Percentiles rank a stretch among this genome's conserved stretches.
Evolutionary conservation across 768 basidiomycete genomes (phyloP).

Genomic region (Guyanaporus albipodus): DNA sequence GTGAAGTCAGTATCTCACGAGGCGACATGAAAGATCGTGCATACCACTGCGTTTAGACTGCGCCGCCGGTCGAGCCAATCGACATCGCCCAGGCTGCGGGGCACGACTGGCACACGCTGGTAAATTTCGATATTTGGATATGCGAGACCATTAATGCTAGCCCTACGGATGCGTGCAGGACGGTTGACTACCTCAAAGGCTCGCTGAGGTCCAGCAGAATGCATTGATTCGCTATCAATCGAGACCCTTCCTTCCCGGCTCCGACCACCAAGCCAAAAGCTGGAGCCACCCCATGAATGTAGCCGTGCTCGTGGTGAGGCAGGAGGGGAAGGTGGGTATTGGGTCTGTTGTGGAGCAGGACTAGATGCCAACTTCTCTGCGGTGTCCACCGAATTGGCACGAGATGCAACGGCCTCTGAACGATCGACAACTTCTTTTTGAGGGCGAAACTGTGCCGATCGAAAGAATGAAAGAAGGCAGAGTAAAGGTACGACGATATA

Average conservation of each 20-base stretch:
- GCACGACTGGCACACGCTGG: constrained; percentile 42
- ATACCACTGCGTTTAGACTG: constrained; percentile 65
- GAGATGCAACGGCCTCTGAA: constrained; percentile 27
- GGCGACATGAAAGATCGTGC: constrained; percentile 28
- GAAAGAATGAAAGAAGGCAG: constrained; percentile 30
- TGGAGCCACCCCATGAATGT: constrained; percentile 38
- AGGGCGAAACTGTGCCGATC: constrained; percentile 7
- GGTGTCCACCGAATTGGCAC: constrained; percentile 37
- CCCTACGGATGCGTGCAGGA: constrained; percentile 51
- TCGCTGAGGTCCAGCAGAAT: constrained; percentile 34
- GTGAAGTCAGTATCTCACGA: constrained; percentile 21
- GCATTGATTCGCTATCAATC: constrained; percentile 37
- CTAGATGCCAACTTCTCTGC: constrained; percentile 39
- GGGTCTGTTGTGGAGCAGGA: constrained; percentile 29
- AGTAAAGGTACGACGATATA: constrained; percentile 50
- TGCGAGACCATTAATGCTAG: constrained; percentile 40
- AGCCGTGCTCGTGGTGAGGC: constrained; percentile 30
- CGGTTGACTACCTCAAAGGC: constrained; percentile 51
- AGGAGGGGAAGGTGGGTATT: constrained; percentile 30
- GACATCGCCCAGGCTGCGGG: constrained; percentile 62
- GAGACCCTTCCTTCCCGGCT: constrained; percentile 36
- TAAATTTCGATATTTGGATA: constrained; percentile 42
- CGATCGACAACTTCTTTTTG: constrained; percentile 21
- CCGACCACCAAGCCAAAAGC: constrained; percentile 34
- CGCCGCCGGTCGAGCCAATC: constrained; percentile 77